Base-by-base conservation (phyloP, 2,329 filamentous ascomycete genomes). In the Shiraia bambusicola region DNA sequence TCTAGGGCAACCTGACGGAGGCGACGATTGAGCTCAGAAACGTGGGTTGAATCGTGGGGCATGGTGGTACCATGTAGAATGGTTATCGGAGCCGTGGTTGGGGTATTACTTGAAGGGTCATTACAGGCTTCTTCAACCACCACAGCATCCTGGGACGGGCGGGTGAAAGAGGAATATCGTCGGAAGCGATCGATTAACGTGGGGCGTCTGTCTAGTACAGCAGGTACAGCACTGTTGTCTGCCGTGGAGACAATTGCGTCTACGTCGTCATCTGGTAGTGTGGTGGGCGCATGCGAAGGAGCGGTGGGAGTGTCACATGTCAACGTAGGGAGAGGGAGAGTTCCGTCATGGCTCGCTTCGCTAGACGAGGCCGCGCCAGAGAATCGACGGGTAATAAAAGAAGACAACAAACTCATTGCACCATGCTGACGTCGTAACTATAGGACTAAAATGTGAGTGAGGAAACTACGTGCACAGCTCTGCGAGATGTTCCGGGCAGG, bases 381-480 rank as follows among this genome's bases (percentile, higher is more conserved):
- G 42, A 71, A 65, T 25, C 68, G 62, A 22, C 67, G 65, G 13
- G 65, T 67, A 50, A 71, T 58, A 40, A 69, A 69, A 11, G 67
- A 69, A 34, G 66, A 66, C 29, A 72, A 59, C 40, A 70, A 50
- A 54, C 61, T 71, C 69, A 71, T 70, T 40, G 52, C 53, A 50
- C 38, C 55, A 63, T 64, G 27, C 27, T 44, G 30, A 26, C 39
- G 31, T 34, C 13, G 30, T 11, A 37, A 28, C 28, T 11, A 13
- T 24, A 26, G n/a, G 31, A 28, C 40, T 13, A 12, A 8, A 28
- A 26, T 34, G 28, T 32, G 29, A 28, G 22, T 27, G 24, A 36
- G 22, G 34, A 4, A 28, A 6, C 8, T 12, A 15, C 14, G 19
- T 17, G 11, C 10, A 15, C 14, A 17, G 11, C 17, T 9, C 27